Evolutionary conservation across 139 green algal species (phyloP), one percentile per base, ranked within the genome.

Genomic region (Closterium sp.): DNA sequence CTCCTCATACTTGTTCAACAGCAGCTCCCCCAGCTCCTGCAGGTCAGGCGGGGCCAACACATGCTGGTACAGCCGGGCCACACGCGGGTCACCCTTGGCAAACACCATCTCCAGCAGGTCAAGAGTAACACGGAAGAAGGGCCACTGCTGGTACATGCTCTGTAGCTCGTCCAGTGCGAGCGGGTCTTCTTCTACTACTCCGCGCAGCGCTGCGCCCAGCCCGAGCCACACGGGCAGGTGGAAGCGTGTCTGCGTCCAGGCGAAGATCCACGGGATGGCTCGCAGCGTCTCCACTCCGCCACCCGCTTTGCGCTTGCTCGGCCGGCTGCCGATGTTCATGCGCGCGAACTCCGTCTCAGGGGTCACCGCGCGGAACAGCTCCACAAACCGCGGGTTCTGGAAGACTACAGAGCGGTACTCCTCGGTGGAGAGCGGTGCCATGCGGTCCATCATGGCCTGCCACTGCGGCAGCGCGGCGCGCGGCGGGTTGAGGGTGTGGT

Each of bases 191-290:
- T 97, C 95, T 17, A 93, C 31, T 2, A 97, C 95, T 28, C 94
- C 95, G 28, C 94, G 70, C 28, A 99, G 94, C 13, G 98, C 97
- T 29, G 97, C 96, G 17, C 97, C 97, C 17, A 99, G 94, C 84
- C 98, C 98, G 88, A 99, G 97, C 98, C 98, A 99, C 31, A 98
- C 97, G 38, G 98, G 98, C 94, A 99, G 96, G 93, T 99, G 97
- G 91, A 99, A 97, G 30, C 98, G 73, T 13, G 97, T 98, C 95
- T 99, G 97, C 4, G 98, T 99, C 98, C 98, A 99, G 28, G 98
- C 97, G 95, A 99, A 99, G 94, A 99, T 98, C 98, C 98, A 99
- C 86, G 98, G 98, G 94, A 99, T 99, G 92, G 98, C 98, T 24
- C 98, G 97, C 91, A 99, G 96, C 22, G 96, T 89, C 89, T 93